phyloP scores from a whole-genome alignment of 495 filamentous ascomycete species.

The Talaromyces adpressus region DNA sequence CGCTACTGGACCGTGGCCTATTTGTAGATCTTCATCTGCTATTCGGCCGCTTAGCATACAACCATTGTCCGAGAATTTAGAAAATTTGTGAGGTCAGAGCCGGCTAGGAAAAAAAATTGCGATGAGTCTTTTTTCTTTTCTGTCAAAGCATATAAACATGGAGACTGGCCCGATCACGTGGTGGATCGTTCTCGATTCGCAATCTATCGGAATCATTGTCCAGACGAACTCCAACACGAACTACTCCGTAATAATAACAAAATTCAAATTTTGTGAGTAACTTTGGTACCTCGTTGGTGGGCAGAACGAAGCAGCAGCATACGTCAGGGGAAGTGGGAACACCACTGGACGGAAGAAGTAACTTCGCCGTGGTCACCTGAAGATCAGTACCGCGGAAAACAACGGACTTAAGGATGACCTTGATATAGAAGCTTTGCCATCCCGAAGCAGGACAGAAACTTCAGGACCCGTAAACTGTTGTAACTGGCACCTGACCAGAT shows the following conservation, averaged over 20 bases:
- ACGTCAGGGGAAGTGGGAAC: background rate
- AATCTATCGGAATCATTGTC: background rate
- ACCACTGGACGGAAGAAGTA: background rate
- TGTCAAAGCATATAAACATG: background rate
- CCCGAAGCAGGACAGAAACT: background rate
- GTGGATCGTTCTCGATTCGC: background rate
- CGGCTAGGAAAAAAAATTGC: background rate
- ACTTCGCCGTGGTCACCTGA: background rate
- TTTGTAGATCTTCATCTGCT: background rate
- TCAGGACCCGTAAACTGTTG: background rate
- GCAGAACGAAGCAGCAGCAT: too few relatives aligned
- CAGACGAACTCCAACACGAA: background rate
- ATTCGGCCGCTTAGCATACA: background rate
- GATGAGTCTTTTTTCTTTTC: background rate
- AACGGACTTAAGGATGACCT: background rate
- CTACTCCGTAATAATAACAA: background rate
- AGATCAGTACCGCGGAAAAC: background rate
- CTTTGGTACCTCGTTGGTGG: background rate
- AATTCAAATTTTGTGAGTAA: background rate
- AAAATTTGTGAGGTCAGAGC: background rate
- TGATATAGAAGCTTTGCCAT: background rate
- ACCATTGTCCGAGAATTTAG: background rate
- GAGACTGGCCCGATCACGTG: background rate
- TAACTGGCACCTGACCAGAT: background rate
- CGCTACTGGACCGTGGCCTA: background rate